Evolutionary conservation across 2,329 filamentous ascomycete species (phyloP).

Genomic region (Epichloe sibirici): DNA sequence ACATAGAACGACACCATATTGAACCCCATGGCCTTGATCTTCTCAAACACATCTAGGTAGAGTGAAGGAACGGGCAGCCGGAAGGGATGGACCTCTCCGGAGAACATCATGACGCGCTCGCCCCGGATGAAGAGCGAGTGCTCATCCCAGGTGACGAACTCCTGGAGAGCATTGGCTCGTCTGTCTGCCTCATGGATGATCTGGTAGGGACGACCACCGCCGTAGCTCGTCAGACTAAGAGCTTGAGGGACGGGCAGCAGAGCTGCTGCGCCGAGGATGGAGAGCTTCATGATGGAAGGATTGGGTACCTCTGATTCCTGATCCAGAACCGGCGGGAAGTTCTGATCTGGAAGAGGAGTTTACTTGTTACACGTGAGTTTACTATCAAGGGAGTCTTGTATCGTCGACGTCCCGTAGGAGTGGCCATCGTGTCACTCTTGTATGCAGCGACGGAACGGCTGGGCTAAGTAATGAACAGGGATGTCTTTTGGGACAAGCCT

Average conservation of each 20-base stretch:
- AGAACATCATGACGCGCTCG: conserved; percentile 59
- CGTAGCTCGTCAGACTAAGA: conserved; percentile 5
- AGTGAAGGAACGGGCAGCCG: conserved; percentile 33
- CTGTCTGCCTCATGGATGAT: conserved; percentile 12
- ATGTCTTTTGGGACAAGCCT: neutral
- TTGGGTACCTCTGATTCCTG: neutral
- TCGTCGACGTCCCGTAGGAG: neutral
- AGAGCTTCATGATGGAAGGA: conserved; percentile 13
- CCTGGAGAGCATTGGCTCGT: conserved; percentile 16
- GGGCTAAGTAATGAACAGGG: neutral
- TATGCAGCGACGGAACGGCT: neutral
- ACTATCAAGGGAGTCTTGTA: neutral
- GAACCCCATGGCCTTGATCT: conserved; percentile 70
- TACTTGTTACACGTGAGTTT: neutral
- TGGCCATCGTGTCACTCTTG: neutral
- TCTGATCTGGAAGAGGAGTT: neutral
- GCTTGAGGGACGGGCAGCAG: conserved; percentile 1
- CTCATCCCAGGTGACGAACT: conserved; percentile 56
- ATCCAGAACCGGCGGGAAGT: neutral
- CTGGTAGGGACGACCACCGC: conserved; percentile 10
- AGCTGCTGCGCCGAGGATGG: neutral
- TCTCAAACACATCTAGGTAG: conserved; percentile 65
- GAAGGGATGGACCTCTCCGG: conserved; percentile 62
- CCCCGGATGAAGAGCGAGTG: conserved; percentile 59
- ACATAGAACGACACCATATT: conserved; percentile 70